Base-by-base conservation (phyloP, 2,329 filamentous ascomycete genomes). In the Zasmidium cellare region DNA sequence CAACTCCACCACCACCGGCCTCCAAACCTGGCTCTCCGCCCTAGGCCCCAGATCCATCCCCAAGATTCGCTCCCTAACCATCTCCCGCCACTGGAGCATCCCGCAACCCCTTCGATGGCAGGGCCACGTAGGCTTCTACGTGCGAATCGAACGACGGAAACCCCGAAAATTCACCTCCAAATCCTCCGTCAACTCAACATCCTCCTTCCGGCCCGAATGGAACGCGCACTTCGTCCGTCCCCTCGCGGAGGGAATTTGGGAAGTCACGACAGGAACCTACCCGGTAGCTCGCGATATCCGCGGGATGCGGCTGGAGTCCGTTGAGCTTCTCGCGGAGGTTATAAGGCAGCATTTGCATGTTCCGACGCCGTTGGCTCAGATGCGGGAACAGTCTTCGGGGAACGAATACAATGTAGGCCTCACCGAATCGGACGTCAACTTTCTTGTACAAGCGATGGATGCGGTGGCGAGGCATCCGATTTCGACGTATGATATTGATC, bases 81-180 rank as follows among this genome's bases (percentile, higher is more conserved):
- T 69, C 12, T 60, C 57, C 45, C 61, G 62, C 2, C 66, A 69
- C 48, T 70, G 68, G 68, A 48, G 52, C 11, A 53, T 65, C 9
- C 51, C 49, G 1, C 50, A 54, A 23, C 67, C 66, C 1, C 59
- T 61, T 44, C 60, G 64, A 18, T 63, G 60, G 54, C 61, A 68
- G 55, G 65, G 66, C 9, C 66, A 68, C 46, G 66, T 68, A 0
- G 68, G 67, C 5, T 70, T 70, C 53, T 69, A 70, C 46, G 20
- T 70, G 0, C 59, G 59, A 12, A 28, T 69, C 3, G 63, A 65
- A 20, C 46, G 59, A 38, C 47, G 46, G n/a, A 53, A 38, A 20
- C 46, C 41, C 6, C 53, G 57, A 12, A 47, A 47, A 31, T 38
- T 56, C 3, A 25, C 47, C 1, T 56, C 47, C 2, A 46, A 44